These are phyloP conservation scores for Trypethelium eluteriae DNA, from an alignment of 495 filamentous ascomycete genomes.

Conservation along the genomic window DNA sequence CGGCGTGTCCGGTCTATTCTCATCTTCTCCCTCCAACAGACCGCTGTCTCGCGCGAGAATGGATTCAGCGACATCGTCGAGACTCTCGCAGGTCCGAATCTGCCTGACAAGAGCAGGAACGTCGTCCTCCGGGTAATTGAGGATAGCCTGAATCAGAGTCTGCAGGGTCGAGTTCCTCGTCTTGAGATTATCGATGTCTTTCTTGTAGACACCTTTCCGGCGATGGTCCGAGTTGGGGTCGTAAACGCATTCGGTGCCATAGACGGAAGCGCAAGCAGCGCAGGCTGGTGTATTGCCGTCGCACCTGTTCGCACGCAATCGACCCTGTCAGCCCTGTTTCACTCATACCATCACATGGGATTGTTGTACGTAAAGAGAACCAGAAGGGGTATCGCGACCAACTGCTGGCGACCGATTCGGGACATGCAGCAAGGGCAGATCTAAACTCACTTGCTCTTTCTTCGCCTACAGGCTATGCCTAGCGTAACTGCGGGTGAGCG, in stretches of 20 bases:
- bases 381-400: not conserved
- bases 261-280: slow-evolving; percentile 90
- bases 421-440: too few species aligned
- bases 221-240: slow-evolving; percentile 94
- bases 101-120: slow-evolving; percentile 72
- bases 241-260: slow-evolving; percentile 87
- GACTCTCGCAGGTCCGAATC: slow-evolving; percentile 84
- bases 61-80: slow-evolving; percentile 81
- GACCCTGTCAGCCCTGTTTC: not conserved
- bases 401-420: not conserved
- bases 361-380: slow-evolving; percentile 1
- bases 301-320: slow-evolving; percentile 47
- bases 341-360: slow-evolving; percentile 11
- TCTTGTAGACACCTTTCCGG: slow-evolving; percentile 92
- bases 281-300: slow-evolving; percentile 90
- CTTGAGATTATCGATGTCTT: slow-evolving; percentile 83
- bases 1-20: slow-evolving; percentile 22
- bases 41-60: slow-evolving; percentile 54
- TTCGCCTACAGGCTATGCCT: slow-evolving; percentile 24
- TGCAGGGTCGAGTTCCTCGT: slow-evolving; percentile 83
- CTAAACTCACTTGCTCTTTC: slow-evolving; percentile 6
- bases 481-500: slow-evolving; percentile 22
- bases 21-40: slow-evolving; percentile 34
- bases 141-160: slow-evolving; percentile 82
- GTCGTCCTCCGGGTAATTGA: slow-evolving; percentile 80